Base-by-base conservation (phyloP, 2,329 filamentous ascomycete genomes). In the Amesomyces nigricolor region DNA sequence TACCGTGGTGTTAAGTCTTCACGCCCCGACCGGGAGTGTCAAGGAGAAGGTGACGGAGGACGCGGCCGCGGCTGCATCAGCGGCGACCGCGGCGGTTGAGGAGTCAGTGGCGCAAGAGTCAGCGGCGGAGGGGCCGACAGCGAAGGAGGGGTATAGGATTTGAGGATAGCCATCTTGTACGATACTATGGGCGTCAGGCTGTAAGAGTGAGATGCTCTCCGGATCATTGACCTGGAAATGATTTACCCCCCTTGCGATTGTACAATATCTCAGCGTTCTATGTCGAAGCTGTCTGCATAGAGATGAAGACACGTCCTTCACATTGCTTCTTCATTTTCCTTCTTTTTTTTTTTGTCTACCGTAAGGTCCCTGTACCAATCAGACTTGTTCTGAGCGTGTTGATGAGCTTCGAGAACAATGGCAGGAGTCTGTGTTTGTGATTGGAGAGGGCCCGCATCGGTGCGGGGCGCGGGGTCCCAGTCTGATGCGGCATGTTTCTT, bases 1-100 rank as follows among this genome's bases (percentile, higher is more conserved):
- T 2, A 67, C 68, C 58, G 66, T 70, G 40, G 71, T 63, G 47
- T 43, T 78, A 56, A 67, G 65, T 56, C 62, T 73, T 44, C 71
- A 78, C 53, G 75, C 74, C n/a, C 61, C 65, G 43, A 52, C 51
- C 4, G 11, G 29, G 3, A 46, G 42, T 11, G 26, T 19, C 6
- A 19, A 22, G 6, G 44, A 14, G 8, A 42, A 32, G 9, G 1
- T 37, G 14, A 5, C 40, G 16, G 45, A 46, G 26, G 16, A 48
- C n/a, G 45, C 17, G 5, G 2, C 29, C 10, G 13, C 39, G 19
- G 10, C 14, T 16, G n/a, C 29, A 4, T 26, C 22, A 32, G 8
- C 6, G 11, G 39, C 29, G 10, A 19, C 37, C 10, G 10, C 17
- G 22, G 40, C 40, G 13, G 40, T n/a, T 43, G 19, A 17, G 19